These are phyloP conservation scores for Penicillium sp. DNA, from an alignment of 2,329 filamentous ascomycete species.

Conservation along the genomic window DNA sequence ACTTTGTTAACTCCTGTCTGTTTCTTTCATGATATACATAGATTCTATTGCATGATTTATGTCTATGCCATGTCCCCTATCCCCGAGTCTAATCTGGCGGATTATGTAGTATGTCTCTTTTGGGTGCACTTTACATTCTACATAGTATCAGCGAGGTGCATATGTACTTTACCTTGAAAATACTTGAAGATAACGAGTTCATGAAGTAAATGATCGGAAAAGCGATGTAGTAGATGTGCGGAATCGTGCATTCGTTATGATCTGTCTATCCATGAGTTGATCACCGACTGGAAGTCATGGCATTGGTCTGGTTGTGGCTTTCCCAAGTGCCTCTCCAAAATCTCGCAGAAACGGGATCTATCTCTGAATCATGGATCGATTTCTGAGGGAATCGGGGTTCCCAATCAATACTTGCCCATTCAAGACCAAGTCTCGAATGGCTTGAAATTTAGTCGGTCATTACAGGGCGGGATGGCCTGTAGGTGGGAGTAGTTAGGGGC, in stretches of 20 bases:
- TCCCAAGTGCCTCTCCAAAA: not conserved
- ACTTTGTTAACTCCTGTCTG: not conserved
- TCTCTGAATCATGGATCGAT: not conserved
- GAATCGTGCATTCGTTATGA: not conserved
- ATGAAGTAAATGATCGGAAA: not conserved
- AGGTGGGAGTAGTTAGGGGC: not conserved
- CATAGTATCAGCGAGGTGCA: constrained; percentile 14
- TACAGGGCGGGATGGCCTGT: not conserved
- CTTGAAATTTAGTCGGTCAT: not conserved
- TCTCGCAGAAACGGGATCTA: not conserved
- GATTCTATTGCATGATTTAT: constrained; percentile 1
- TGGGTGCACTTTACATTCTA: constrained; percentile 1
- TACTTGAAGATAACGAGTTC: not conserved
- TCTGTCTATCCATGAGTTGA: not conserved
- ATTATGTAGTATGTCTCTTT: not conserved
- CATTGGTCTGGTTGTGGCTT: not conserved
- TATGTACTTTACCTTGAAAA: constrained; percentile 1
- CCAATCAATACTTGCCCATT: not conserved
- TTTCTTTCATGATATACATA: constrained; percentile 1
- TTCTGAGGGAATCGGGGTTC: not conserved
- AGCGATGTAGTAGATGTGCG: not conserved
- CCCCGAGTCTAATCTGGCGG: constrained; percentile 3
- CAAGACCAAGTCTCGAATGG: not conserved
- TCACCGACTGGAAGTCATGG: not conserved
- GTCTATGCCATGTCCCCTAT: not conserved